phyloP scores from a whole-genome alignment of 306 rosid genomes.

The Citrullus colocynthis region DNA sequence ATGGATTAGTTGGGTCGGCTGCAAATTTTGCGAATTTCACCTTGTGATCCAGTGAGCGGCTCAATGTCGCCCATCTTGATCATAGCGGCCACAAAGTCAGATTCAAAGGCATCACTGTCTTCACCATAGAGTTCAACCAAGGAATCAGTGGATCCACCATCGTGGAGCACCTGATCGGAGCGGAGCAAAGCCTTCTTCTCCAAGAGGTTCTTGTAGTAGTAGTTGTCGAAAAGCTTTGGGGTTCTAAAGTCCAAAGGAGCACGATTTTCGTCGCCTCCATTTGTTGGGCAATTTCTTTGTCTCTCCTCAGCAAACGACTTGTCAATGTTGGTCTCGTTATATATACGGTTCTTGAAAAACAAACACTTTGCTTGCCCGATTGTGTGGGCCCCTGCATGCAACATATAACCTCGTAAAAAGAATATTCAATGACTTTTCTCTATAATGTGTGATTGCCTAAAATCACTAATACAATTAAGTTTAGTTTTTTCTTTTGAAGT shows the following conservation, averaged over 20 bases:
- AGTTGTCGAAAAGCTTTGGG: constrained; percentile 41
- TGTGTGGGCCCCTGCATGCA: constrained; percentile 54
- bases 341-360: constrained; percentile 34
- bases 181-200: constrained; percentile 51
- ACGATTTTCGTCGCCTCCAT: constrained; percentile 34
- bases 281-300: constrained; percentile 33
- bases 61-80: constrained; percentile 63
- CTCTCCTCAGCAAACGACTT: constrained; percentile 36
- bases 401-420: too few relatives aligned
- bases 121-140: constrained; percentile 34
- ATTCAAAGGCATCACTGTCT: constrained; percentile 18
- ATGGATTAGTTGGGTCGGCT: constrained; percentile 20
- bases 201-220: constrained; percentile 50
- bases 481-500: too few relatives aligned
- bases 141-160: constrained; percentile 63
- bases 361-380: constrained; percentile 58
- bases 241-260: constrained; percentile 40
- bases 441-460: too few relatives aligned
- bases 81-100: constrained; percentile 54
- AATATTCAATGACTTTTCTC: too few relatives aligned
- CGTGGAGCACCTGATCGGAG: constrained; percentile 51
- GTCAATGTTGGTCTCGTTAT: constrained; percentile 45
- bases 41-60: constrained; percentile 61
- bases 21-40: constrained; percentile 66
- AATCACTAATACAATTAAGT: too few relatives aligned